phyloP scores from a whole-genome alignment of 1,284 basidiomycete genomes.

The Ganoderma lingzhi region DNA sequence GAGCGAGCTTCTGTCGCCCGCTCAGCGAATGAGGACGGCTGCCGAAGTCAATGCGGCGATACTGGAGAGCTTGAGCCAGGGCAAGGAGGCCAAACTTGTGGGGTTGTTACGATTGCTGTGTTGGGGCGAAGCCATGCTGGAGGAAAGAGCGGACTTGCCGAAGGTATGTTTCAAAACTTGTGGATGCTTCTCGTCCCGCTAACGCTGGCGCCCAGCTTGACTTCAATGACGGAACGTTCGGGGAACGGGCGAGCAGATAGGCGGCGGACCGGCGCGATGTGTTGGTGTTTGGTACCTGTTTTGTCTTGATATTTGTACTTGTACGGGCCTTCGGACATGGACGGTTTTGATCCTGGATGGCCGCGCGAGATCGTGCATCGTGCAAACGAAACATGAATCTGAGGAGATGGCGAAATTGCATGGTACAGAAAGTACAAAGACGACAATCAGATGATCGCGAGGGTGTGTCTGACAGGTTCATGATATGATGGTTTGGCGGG shows the following conservation, averaged over 20 bases:
- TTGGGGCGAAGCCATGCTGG: conserved; percentile 89
- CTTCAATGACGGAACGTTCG: conserved; percentile 41
- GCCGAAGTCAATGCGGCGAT: conserved; percentile 96
- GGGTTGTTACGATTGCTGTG: conserved; percentile 86
- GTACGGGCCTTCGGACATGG: conserved; percentile 27
- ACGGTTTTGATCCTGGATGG: conserved; percentile 9
- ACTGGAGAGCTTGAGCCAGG: conserved; percentile 89
- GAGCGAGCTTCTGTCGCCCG: conserved; percentile 82
- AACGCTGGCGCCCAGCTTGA: conserved; percentile 34
- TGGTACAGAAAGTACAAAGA: conserved; percentile 20
- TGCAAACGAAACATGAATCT: conserved; percentile 4
- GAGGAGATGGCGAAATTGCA: conserved; percentile 18
- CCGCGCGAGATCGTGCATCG: conserved; percentile 10
- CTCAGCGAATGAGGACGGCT: conserved; percentile 92
- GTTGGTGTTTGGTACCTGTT: conserved; percentile 15
- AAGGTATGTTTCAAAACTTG: conserved; percentile 51
- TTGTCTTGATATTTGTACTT: conserved; percentile 22
- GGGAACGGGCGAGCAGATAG: conserved; percentile 29
- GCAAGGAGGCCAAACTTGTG: conserved; percentile 90
- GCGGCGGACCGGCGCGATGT: conserved; percentile 7
- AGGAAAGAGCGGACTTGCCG: conserved; percentile 79
- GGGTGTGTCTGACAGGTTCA: conserved; percentile 25
- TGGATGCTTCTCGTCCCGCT: neutral
- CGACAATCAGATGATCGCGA: conserved; percentile 35
- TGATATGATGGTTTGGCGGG: conserved; percentile 21